Evolutionary conservation across 2,329 filamentous ascomycete genomes (phyloP).

Genomic region (Fusarium buxicola): DNA sequence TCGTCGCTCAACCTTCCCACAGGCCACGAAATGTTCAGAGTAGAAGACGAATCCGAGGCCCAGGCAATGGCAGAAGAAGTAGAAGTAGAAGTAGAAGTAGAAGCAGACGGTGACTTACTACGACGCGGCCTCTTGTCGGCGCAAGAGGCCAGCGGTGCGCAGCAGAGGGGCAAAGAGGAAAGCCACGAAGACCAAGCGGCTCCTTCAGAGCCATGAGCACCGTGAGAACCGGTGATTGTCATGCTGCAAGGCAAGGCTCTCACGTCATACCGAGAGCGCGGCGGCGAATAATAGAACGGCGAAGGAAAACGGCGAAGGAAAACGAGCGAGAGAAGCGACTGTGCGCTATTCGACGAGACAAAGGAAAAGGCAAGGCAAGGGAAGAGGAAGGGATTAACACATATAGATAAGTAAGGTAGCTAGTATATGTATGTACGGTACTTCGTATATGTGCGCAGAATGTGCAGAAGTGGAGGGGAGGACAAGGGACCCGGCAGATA

Average conservation of each 20-base stretch:
- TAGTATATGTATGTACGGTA: conserved; percentile 37
- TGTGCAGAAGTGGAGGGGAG: conserved; percentile 38
- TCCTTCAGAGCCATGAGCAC: conserved; percentile 56
- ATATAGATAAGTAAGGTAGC: conserved; percentile 24
- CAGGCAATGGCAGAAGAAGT: conserved; percentile 32
- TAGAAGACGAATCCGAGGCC: conserved; percentile 38
- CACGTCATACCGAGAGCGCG: conserved; percentile 42
- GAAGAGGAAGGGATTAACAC: conserved; percentile 15
- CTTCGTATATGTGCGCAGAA: conserved; percentile 40
- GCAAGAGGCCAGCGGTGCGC: conserved; percentile 54
- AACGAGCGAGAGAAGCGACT: conserved; percentile 24
- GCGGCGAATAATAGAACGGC: conserved; percentile 28
- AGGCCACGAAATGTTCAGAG: conserved; percentile 45
- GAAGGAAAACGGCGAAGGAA: conserved; percentile 20
- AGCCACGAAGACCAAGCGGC: conserved; percentile 60
- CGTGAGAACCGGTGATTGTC: conserved; percentile 57
- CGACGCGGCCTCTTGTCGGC: conserved; percentile 54
- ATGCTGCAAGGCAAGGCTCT: conserved; percentile 50
- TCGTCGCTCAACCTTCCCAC: conserved; percentile 44
- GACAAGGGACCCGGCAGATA: conserved; percentile 42
- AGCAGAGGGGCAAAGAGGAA: conserved; percentile 59
- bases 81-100: conserved; percentile 30
- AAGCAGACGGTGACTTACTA: conserved; percentile 51
- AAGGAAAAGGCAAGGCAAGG: conserved; percentile 11
- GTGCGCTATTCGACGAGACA: conserved; percentile 19